Evolutionary conservation across 1,284 basidiomycete species (phyloP).

Genomic region (Ustilago tritici): DNA sequence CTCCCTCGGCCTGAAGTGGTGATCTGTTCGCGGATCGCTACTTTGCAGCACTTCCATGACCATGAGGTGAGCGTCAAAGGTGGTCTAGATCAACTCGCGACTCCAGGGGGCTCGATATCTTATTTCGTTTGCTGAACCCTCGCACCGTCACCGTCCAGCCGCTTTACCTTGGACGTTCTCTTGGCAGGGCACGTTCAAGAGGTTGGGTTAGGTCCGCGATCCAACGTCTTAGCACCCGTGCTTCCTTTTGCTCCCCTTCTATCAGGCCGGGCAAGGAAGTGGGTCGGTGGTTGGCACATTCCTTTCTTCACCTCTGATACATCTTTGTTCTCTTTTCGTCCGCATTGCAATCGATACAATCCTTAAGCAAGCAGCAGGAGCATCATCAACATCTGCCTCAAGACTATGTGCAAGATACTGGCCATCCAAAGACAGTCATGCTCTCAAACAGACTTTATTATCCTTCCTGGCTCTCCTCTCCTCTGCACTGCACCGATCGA

Average conservation of each 20-base stretch:
- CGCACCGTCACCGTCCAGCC: slow-evolving; percentile 29
- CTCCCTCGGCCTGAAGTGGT: slow-evolving; percentile 46
- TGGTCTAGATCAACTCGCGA: slow-evolving; percentile 56
- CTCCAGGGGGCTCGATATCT: slow-evolving; percentile 44
- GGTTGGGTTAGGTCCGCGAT: slow-evolving; percentile 43
- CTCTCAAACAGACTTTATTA: too few relatives aligned
- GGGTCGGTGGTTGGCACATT: slow-evolving; percentile 56
- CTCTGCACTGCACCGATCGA: too few relatives aligned
- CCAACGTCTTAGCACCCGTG: slow-evolving; percentile 54
- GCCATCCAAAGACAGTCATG: too few relatives aligned
- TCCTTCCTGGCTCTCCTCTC: too few relatives aligned
- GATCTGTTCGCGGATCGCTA: background rate
- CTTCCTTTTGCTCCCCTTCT: slow-evolving; percentile 23
- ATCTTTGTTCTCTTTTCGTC: background rate
- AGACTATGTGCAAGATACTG: too few relatives aligned
- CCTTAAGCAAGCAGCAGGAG: too few relatives aligned
- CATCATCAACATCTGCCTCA: too few relatives aligned
- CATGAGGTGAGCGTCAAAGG: slow-evolving; percentile 56
- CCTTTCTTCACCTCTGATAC: background rate
- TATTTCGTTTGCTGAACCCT: slow-evolving; percentile 48
- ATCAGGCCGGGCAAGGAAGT: slow-evolving; percentile 27
- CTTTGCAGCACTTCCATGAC: slow-evolving; percentile 48
- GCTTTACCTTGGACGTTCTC: slow-evolving; percentile 16
- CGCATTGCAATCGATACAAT: background rate
- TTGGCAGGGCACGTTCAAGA: slow-evolving; percentile 36